Evolutionary conservation across 2,329 filamentous ascomycete genomes (phyloP), one percentile per base, ranked within the genome.

Genomic region (Shiraia bambusicola): DNA sequence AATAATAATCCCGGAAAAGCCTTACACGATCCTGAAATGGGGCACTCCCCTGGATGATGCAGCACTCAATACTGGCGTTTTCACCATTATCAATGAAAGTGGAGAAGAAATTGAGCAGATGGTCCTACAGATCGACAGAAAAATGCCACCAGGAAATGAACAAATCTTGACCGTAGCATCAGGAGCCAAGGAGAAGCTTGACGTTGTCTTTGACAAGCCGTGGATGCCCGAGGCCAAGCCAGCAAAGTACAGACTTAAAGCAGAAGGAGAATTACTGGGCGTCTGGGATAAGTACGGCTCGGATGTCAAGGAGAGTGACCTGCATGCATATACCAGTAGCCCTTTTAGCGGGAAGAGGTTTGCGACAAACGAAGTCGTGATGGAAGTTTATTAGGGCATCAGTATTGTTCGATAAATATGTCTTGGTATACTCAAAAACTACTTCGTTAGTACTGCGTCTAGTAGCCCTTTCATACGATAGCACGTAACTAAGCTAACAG

Each of bases 1-100:
- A 73, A 72, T 40, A 58, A 53, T 28, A 58, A 59, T 30, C 58
- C n/a, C 62, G 1, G 47, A 56, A 7, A 59, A 59, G 2, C 50
- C 66, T 1, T 63, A 67, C 41, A 69, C 70, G 0, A 36, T 73
- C 6, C 52, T 69, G 16, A 66, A 59, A 48, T 73, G 70, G 70
- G 60, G 65, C 33, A 69, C 69, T 2, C 70, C 70, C 4, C 52
- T 73, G 29, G 71, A 73, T 41, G 45, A 58, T 2, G 52, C 62
- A 26, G 68, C 68, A 8, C 40, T 67, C 13, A 67, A 67, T 14
- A 63, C 67, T 3, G 69, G 69, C 12, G 57, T 72, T 4, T 67
- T 72, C 45, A 61, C 46, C 11, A 52, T 72, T 16, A 43, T 47
- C 5, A 49, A 69, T 34, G 49, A 42, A 12, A 51, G 52, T 0